Conservation (phyloP, 495 filamentous ascomycete genomes). For the Annulohypoxylon nitens region DNA sequence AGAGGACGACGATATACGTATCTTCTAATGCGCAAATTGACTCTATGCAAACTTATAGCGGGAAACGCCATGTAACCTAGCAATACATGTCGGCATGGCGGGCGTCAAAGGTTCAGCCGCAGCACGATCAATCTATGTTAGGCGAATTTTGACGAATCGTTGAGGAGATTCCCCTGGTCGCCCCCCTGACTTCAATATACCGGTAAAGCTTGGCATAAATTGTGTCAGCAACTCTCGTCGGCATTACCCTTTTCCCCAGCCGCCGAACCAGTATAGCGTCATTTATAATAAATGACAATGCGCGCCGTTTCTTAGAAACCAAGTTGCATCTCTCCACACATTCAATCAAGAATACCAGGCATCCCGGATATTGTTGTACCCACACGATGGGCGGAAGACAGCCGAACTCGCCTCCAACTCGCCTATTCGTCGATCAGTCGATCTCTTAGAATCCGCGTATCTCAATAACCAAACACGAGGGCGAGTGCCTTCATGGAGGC, state of each 20-base stretch:
- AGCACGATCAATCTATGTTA: slow-evolving; percentile 40
- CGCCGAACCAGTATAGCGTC: slow-evolving; percentile 22
- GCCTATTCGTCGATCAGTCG: background rate
- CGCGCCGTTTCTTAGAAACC: slow-evolving; percentile 24
- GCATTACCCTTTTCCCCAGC: slow-evolving; percentile 43
- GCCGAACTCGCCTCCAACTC: slow-evolving; percentile 28
- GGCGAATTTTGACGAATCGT: slow-evolving; percentile 36
- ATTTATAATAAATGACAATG: slow-evolving; percentile 43
- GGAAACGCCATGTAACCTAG: slow-evolving; percentile 10
- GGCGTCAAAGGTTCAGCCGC: slow-evolving; percentile 39
- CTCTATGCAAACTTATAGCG: slow-evolving; percentile 11
- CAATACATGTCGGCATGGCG: slow-evolving; percentile 36
- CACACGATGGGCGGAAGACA: slow-evolving; percentile 20
- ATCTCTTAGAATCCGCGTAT: background rate
- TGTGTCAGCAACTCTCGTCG: slow-evolving; percentile 32
- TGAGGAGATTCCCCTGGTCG: slow-evolving; percentile 13
- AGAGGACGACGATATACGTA: slow-evolving; percentile 1
- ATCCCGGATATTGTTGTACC: slow-evolving; percentile 37
- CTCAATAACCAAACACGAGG: background rate
- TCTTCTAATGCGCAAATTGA: background rate
- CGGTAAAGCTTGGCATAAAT: slow-evolving; percentile 41
- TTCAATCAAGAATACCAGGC: slow-evolving; percentile 10
- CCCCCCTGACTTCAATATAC: slow-evolving; percentile 26
- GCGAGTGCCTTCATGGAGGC: background rate
- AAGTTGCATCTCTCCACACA: slow-evolving; percentile 17